These are phyloP conservation scores for Baorangia bicolor DNA, from an alignment of 768 basidiomycete species.

Conservation along the genomic window DNA sequence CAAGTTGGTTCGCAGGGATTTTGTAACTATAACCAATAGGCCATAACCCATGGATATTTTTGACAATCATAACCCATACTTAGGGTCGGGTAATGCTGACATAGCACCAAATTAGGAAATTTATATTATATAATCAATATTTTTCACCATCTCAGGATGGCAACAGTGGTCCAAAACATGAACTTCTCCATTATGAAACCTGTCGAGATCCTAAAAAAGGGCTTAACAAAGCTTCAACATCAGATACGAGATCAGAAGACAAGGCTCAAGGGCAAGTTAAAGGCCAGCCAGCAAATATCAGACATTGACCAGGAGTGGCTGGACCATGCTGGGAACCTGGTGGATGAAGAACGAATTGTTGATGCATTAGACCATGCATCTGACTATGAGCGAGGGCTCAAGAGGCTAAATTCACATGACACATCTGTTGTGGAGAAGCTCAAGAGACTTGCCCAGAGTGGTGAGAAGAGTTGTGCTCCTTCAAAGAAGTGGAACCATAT, in stretches of 20 bases:
- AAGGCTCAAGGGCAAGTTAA: conserved; percentile 2
- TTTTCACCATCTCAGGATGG: not conserved
- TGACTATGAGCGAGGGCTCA: not conserved
- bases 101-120: not conserved
- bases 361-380: not conserved
- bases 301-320: conserved; percentile 22
- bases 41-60: conserved; percentile 4
- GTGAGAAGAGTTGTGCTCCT: not conserved
- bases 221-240: conserved; percentile 12
- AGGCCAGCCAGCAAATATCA: conserved; percentile 15
- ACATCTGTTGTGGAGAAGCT: not conserved
- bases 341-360: not conserved
- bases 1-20: not conserved
- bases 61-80: not conserved
- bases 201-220: conserved; percentile 16
- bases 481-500: not conserved
- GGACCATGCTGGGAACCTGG: not conserved
- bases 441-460: not conserved
- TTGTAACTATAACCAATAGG: not conserved
- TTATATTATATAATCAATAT: not conserved
- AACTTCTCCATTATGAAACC: conserved; percentile 1
- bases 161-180: not conserved
- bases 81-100: not conserved
- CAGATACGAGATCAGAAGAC: conserved; percentile 8
- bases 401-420: not conserved